Percentiles rank a stretch among this genome's conserved stretches.
Conservation (phyloP, 768 basidiomycete species). For the Auricularia sp. region DNA sequence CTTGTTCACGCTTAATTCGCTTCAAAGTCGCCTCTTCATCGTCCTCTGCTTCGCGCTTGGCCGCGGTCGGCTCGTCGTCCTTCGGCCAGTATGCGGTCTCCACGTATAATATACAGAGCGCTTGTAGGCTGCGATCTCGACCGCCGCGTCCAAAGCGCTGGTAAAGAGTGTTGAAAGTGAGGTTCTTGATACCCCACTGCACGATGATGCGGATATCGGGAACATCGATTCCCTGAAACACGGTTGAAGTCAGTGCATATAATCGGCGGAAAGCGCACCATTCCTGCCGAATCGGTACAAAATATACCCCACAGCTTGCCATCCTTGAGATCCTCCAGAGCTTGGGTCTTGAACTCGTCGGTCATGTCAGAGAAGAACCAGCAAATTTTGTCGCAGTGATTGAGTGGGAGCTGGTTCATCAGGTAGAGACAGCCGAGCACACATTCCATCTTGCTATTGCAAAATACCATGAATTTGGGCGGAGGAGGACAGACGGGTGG, state of each 20-base stretch:
- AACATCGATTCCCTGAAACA: slow-evolving; percentile 27
- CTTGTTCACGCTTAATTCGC: not conserved
- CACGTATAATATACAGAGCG: slow-evolving; percentile 9
- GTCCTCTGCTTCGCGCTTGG: not conserved
- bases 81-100: slow-evolving; percentile 10
- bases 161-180: slow-evolving; percentile 19
- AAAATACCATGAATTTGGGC: slow-evolving; percentile 19
- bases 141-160: slow-evolving; percentile 26
- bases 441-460: slow-evolving; percentile 17
- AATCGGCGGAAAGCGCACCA: slow-evolving; percentile 17
- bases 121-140: slow-evolving; percentile 6
- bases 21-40: no score
- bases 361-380: slow-evolving; percentile 22
- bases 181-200: slow-evolving; percentile 20
- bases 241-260: not conserved
- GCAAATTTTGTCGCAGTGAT: slow-evolving; percentile 9
- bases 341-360: slow-evolving; percentile 6
- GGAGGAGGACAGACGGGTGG: slow-evolving; percentile 3
- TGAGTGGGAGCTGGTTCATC: not conserved
- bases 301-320: slow-evolving; percentile 19
- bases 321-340: slow-evolving; percentile 5
- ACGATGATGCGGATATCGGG: slow-evolving; percentile 25
- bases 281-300: slow-evolving; percentile 24
- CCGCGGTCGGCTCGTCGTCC: not conserved
- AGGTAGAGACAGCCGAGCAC: slow-evolving; percentile 10